Base-by-base conservation (phyloP, 148 eudicot genomes). In the Oxyria digyna region DNA sequence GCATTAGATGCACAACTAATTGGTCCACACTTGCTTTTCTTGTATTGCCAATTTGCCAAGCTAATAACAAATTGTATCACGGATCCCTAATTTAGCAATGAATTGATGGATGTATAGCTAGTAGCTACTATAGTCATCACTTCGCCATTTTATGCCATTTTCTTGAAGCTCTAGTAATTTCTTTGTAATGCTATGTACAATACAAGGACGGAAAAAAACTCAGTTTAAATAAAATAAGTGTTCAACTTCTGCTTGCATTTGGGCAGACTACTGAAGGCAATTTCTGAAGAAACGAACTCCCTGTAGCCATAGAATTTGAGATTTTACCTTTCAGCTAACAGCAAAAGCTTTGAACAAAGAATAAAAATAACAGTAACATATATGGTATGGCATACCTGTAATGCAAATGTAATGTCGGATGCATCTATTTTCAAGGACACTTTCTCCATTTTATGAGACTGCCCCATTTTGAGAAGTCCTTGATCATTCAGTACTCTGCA, bases 281-380 rank as follows among this genome's bases (percentile, higher is more conserved):
- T 85, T 94, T 68, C 96, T 83, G 83, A 94, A 94, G 78, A 90
- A 86, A n/a, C 96, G 97, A 75, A 94, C 74, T 59, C 87, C 97
- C 97, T 93, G 84, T 65, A 32, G 18, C 46, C 32, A 29, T 32
- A 50, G 38, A 29, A 35, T 52, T 13, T 23, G 32, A 24, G 59
- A 11, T 37, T 4, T 10, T n/a, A 6, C 4, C 10, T 50, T 46
- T 15, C 23, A 46, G 37, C 15, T 12, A 8, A 46, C 27, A 6
- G 1, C 29, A 8, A 50, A 71, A 27, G 9, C 10, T 15, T 29
- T 1, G 65, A 6, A 14, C 11, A 26, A 55, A 26, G 4, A 20
- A 59, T 27, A 4, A 27, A 35, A 4, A 59, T 14, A 27, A 35
- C 8, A 59, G 31, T 2, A 26, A 29, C 9, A 1, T 2, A 3